These are phyloP conservation scores for Cryptomeria japonica DNA, from an alignment of 75 land plant genomes.

Conservation along the genomic window DNA sequence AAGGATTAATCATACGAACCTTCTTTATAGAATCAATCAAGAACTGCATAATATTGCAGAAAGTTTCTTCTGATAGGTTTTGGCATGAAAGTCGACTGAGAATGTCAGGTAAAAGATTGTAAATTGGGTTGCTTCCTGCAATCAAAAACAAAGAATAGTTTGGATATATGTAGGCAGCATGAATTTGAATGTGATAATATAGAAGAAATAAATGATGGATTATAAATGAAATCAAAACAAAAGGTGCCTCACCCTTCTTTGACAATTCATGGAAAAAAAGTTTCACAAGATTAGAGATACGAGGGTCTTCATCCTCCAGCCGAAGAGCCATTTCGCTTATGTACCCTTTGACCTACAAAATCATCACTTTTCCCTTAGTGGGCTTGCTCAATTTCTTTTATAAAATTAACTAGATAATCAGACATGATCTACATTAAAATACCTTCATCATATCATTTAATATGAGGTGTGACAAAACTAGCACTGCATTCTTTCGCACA, in stretches of 20 bases:
- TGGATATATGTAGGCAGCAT: background rate
- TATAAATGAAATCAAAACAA: background rate
- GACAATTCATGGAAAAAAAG: conserved; percentile 95
- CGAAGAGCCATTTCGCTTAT: conserved; percentile 94
- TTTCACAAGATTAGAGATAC: conserved; percentile 88
- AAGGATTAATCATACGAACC: conserved; percentile 41
- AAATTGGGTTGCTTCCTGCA: conserved; percentile 78
- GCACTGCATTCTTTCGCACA: conserved; percentile 95
- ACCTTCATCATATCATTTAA: conserved; percentile 99
- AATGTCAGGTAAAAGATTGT: conserved; percentile 96
- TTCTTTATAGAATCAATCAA: conserved; percentile 91
- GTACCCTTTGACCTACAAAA: conserved; percentile 87
- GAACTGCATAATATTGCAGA: conserved; percentile 94
- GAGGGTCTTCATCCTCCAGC: conserved; percentile 88
- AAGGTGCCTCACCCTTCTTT: conserved; percentile 71
- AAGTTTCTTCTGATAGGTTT: conserved; percentile 60
- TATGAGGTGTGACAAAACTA: conserved; percentile 97
- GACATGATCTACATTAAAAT: background rate
- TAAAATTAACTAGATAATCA: background rate
- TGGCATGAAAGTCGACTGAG: conserved; percentile 78
- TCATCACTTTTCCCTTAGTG: background rate
- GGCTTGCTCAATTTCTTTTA: background rate
- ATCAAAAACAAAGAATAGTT: background rate
- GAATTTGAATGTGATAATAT: background rate
- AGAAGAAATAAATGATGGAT: background rate